Evolutionary conservation across 176 grass and related monocot genomes (phyloP).

Genomic region (Calamus simplicifolius): DNA sequence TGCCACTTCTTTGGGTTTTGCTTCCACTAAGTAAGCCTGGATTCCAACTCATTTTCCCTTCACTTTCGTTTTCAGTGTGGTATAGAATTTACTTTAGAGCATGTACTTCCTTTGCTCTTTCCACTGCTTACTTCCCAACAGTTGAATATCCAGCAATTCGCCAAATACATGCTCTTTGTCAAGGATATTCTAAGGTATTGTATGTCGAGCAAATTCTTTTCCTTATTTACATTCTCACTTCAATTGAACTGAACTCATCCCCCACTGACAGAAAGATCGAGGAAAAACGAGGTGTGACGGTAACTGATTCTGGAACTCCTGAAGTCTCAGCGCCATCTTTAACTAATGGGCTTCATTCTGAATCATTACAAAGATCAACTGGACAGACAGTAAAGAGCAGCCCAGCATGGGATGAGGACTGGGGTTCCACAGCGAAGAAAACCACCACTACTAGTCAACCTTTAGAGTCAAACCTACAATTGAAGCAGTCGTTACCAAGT

Average conservation of each 20-base stretch:
- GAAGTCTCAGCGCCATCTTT: slow-evolving; percentile 49
- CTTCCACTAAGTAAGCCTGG: slow-evolving; percentile 5
- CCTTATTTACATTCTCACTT: not conserved
- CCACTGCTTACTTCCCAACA: slow-evolving; percentile 81
- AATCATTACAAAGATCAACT: slow-evolving; percentile 27
- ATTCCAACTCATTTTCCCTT: slow-evolving; percentile 4
- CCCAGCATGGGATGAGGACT: slow-evolving; percentile 87
- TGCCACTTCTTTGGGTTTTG: not conserved
- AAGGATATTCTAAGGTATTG: slow-evolving; percentile 91
- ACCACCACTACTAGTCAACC: slow-evolving; percentile 24
- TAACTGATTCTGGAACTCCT: slow-evolving; percentile 46
- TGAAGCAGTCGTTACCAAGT: slow-evolving; percentile 25
- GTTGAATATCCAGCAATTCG: slow-evolving; percentile 95
- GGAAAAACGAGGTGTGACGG: slow-evolving; percentile 84
- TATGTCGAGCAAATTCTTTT: not conserved
- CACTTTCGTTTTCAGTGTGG: slow-evolving; percentile 48
- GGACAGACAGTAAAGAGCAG: slow-evolving; percentile 42
- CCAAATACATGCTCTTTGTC: slow-evolving; percentile 95
- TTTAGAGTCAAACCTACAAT: slow-evolving; percentile 31
- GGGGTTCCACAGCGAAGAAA: slow-evolving; percentile 65
- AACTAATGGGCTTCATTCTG: slow-evolving; percentile 59
- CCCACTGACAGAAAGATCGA: slow-evolving; percentile 80
- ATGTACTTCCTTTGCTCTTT: slow-evolving; percentile 82
- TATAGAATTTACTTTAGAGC: slow-evolving; percentile 74
- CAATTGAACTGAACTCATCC: slow-evolving; percentile 10